phyloP scores from a whole-genome alignment of 345 rosid species.

The Microthlaspi erraticum region DNA sequence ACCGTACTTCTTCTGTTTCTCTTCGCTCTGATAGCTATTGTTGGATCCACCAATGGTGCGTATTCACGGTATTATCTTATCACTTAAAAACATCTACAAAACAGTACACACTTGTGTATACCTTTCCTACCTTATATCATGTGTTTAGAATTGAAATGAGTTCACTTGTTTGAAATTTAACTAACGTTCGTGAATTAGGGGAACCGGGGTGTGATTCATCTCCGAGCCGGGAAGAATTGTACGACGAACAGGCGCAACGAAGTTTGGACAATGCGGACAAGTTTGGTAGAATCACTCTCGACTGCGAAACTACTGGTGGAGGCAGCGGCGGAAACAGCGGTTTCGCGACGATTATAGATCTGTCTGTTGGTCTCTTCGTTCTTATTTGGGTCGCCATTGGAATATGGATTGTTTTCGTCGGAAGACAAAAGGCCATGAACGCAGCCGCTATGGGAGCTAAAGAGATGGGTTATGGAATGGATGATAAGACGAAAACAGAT shows the following conservation, averaged over 20 bases:
- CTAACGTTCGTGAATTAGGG: not conserved
- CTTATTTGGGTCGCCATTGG: slow-evolving; percentile 2
- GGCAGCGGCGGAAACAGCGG: not conserved
- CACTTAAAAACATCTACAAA: not conserved
- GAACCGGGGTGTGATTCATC: not conserved
- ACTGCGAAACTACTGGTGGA: not conserved
- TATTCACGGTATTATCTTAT: slow-evolving; percentile 18
- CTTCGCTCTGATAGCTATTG: not conserved
- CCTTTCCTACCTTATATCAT: not conserved
- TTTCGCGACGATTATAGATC: not conserved
- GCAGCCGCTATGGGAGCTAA: slow-evolving; percentile 17
- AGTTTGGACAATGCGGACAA: too few species aligned
- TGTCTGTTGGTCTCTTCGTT: slow-evolving; percentile 9
- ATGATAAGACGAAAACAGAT: slow-evolving; percentile 2
- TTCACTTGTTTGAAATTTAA: not conserved
- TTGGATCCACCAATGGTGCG: slow-evolving; percentile 2
- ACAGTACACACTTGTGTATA: not conserved
- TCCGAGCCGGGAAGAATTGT: not conserved
- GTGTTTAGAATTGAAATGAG: not conserved
- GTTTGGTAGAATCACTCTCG: slow-evolving; percentile 1
- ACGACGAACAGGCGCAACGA: not conserved
- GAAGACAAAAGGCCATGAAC: slow-evolving; percentile 24
- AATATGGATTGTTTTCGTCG: slow-evolving; percentile 2
- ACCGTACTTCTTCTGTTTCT: slow-evolving; percentile 1
- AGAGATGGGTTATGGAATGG: slow-evolving; percentile 17